Conservation (phyloP, 2,329 filamentous ascomycete species). For the Macrophomina pseudophaseolina region DNA sequence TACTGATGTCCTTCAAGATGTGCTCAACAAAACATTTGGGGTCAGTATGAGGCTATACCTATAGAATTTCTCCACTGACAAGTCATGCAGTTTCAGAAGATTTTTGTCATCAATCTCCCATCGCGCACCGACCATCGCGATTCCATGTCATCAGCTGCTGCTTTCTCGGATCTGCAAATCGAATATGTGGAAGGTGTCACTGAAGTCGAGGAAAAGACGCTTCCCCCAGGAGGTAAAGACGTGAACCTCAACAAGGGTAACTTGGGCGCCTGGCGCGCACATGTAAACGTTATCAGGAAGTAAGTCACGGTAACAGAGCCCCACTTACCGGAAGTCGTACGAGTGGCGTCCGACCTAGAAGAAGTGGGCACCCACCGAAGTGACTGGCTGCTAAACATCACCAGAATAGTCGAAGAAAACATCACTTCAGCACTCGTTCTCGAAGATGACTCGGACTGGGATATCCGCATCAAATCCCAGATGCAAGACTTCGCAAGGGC, state of each 20-base stretch:
- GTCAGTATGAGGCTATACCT: background rate
- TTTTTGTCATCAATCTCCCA: constrained; percentile 60
- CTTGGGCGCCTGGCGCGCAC: constrained; percentile 18
- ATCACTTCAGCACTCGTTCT: constrained; percentile 30
- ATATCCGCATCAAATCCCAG: constrained; percentile 32
- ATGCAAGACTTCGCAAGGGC: constrained; percentile 32
- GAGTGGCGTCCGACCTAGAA: no score
- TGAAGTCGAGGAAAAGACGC: constrained; percentile 37
- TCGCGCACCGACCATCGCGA: constrained; percentile 58
- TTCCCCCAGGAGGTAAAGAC: constrained; percentile 43
- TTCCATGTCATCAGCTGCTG: constrained; percentile 54
- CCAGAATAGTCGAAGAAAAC: constrained; percentile 23
- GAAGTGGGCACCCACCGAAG: no score
- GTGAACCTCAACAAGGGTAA: constrained; percentile 2
- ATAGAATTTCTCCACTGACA: background rate
- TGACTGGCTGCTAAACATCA: background rate
- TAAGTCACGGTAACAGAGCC: background rate
- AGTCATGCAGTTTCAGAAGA: constrained; percentile 55
- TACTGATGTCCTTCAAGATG: constrained; percentile 1
- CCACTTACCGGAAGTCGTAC: no score
- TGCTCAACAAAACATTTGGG: constrained; percentile 21
- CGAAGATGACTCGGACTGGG: constrained; percentile 35
- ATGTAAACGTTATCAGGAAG: constrained; percentile 10
- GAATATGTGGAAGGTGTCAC: constrained; percentile 55
- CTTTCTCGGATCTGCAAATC: constrained; percentile 52